Evolutionary conservation across 2,329 filamentous ascomycete genomes (phyloP).

Genomic region (Monilinia laxa): DNA sequence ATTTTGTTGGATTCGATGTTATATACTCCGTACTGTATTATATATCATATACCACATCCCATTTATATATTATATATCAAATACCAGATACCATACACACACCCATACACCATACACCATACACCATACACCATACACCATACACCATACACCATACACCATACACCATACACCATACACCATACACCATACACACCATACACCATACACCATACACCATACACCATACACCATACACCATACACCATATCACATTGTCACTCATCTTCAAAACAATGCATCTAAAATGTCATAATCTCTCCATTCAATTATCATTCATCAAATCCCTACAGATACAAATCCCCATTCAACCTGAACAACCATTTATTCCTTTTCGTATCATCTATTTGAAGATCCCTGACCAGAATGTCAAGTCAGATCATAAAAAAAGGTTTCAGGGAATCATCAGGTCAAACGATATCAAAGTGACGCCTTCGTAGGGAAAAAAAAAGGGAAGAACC

Average conservation of each 20-base stretch:
- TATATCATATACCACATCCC: no score
- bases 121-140: no score
- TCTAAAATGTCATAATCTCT: slow-evolving; percentile 33
- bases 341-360: slow-evolving; percentile 17
- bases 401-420: slow-evolving; percentile 17
- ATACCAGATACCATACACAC: no score
- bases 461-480: slow-evolving; percentile 33
- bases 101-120: no score
- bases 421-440: neutral
- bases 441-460: slow-evolving; percentile 29
- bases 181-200: no score
- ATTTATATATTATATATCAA: no score
- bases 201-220: no score
- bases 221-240: no score
- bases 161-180: no score
- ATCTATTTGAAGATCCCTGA: slow-evolving; percentile 10
- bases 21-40: no score
- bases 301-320: slow-evolving; percentile 35
- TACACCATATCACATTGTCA: neutral
- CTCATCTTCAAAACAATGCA: neutral
- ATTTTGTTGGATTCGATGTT: no score
- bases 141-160: no score
- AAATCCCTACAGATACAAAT: slow-evolving; percentile 39
- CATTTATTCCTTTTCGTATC: slow-evolving; percentile 16
- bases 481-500: slow-evolving; percentile 32